Conservation (phyloP, 75 land plant genomes). For the Sequoiadendron giganteum region DNA sequence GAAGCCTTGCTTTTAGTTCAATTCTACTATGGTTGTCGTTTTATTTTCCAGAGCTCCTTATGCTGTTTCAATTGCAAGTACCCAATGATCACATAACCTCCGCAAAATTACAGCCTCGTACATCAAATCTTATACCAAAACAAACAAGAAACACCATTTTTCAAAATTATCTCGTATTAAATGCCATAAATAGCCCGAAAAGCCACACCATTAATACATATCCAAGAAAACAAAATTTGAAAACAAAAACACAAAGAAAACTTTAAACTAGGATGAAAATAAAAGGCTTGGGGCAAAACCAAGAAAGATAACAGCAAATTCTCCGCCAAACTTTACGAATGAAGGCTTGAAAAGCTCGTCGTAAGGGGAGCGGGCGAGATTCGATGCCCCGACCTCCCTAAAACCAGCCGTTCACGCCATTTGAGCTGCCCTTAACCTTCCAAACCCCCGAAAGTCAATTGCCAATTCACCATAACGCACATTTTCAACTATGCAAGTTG, state of each 20-base stretch:
- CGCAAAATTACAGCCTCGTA: neutral
- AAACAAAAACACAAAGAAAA: neutral
- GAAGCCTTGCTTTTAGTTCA: no score
- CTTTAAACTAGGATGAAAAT: neutral
- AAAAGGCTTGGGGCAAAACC: neutral
- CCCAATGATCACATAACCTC: no score
- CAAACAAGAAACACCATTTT: neutral
- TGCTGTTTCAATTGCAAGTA: no score
- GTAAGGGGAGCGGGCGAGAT: neutral
- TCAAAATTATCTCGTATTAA: neutral
- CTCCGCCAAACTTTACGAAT: neutral
- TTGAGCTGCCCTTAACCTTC: neutral
- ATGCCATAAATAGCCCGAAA: neutral
- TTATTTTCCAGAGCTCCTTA: no score
- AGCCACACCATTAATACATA: neutral
- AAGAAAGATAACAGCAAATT: neutral
- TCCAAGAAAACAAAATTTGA: neutral
- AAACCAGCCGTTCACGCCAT: neutral
- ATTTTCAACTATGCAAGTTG: neutral
- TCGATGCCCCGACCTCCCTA: conserved; percentile 4
- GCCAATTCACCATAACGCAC: neutral
- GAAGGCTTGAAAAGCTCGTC: neutral
- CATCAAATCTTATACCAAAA: neutral
- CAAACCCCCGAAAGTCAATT: neutral
- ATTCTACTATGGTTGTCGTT: no score